phyloP scores from a whole-genome alignment of 164 flowering plant species.

The Chloranthus sessilifolius region DNA sequence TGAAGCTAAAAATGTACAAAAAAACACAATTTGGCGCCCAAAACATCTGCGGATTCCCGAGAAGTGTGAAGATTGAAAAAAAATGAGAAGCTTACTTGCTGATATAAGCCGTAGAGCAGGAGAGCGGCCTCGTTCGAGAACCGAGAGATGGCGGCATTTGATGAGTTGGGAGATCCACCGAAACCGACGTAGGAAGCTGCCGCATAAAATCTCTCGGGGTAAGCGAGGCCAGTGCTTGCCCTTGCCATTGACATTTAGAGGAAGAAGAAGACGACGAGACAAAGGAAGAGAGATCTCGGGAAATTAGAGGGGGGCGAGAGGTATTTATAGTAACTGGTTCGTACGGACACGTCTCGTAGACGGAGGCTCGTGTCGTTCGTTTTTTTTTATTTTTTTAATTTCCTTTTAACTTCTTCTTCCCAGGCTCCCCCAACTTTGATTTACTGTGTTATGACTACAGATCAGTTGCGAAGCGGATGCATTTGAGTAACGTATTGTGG shows the following conservation, averaged over 20 bases:
- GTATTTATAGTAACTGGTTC: too few species aligned
- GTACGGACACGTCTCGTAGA: too few species aligned
- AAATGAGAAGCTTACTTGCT: constrained; percentile 47
- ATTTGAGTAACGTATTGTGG: too few species aligned
- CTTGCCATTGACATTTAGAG: constrained; percentile 64
- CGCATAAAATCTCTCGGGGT: constrained; percentile 90
- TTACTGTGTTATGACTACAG: too few species aligned
- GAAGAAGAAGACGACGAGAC: constrained; percentile 3
- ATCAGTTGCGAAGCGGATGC: too few species aligned
- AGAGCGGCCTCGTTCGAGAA: constrained; percentile 75
- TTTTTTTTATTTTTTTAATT: too few species aligned
- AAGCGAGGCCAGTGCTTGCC: constrained; percentile 80
- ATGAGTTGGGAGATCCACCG: constrained; percentile 55
- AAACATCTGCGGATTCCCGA: too few species aligned
- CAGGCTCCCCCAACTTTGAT: too few species aligned
- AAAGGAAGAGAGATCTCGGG: background rate
- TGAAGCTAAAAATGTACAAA: background rate
- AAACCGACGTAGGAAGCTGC: constrained; percentile 95
- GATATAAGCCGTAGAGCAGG: constrained; percentile 80
- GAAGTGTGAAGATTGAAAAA: too few species aligned
- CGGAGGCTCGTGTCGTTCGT: too few species aligned
- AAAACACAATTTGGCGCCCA: background rate
- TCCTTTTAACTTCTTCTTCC: too few species aligned
- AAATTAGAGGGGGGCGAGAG: too few species aligned
- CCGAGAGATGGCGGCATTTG: constrained; percentile 48